phyloP scores from a whole-genome alignment of 1,284 basidiomycete species.

The Mixia osmundae region DNA sequence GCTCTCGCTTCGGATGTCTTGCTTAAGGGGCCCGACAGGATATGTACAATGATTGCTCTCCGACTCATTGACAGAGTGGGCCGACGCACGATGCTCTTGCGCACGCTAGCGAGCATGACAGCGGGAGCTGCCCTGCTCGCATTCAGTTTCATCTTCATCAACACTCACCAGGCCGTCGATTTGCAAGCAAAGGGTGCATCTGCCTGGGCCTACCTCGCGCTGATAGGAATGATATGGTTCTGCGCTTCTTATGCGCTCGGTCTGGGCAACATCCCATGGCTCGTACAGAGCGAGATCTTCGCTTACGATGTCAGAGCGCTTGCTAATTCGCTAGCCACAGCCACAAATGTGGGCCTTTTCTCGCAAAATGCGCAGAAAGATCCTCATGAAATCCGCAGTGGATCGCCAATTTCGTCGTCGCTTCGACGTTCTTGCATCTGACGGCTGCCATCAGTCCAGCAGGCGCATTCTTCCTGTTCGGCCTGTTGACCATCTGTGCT shows the following conservation, averaged over 20 bases:
- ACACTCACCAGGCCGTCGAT: not conserved
- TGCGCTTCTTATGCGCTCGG: not conserved
- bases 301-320: not conserved
- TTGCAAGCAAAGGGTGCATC: constrained; percentile 2
- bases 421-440: not conserved
- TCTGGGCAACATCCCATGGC: constrained; percentile 1
- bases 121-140: constrained; percentile 41
- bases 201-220: not conserved
- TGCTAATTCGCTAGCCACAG: not conserved
- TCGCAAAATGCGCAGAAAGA: not conserved
- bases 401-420: not conserved
- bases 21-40: not conserved
- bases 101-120: constrained; percentile 51
- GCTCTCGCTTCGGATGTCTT: not conserved
- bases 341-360: not conserved
- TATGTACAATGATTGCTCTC: not conserved
- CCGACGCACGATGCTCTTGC: constrained; percentile 47
- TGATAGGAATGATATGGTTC: not conserved
- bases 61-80: constrained; percentile 37
- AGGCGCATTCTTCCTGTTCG: too few relatives aligned
- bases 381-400: not conserved
- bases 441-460: too few relatives aligned
- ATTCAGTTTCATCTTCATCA: constrained; percentile 30
- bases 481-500: too few relatives aligned
- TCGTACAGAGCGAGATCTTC: not conserved